Conservation (phyloP, 768 basidiomycete species). For the Hygrocybe coccinea region DNA sequence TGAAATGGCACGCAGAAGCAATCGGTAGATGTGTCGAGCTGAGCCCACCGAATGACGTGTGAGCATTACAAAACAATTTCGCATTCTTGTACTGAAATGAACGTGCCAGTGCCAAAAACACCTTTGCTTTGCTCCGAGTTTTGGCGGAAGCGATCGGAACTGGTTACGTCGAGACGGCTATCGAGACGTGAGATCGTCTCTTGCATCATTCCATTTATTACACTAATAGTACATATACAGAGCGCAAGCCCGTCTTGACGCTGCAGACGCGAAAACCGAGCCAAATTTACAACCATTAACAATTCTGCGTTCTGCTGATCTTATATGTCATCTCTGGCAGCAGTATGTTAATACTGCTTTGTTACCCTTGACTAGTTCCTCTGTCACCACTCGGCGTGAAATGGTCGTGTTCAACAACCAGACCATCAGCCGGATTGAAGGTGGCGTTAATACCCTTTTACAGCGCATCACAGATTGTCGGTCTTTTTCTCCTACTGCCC, state of each 20-base stretch:
- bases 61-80: slow-evolving; percentile 30
- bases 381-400: slow-evolving; percentile 84
- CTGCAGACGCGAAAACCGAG: slow-evolving; percentile 70
- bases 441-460: slow-evolving; percentile 69
- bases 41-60: slow-evolving; percentile 80
- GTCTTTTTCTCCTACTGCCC: slow-evolving; percentile 1
- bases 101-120: slow-evolving; percentile 72
- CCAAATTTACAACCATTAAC: slow-evolving; percentile 67
- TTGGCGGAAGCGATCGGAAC: slow-evolving; percentile 81
- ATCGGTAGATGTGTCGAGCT: slow-evolving; percentile 92
- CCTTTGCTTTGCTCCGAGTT: slow-evolving; percentile 74
- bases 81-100: slow-evolving; percentile 5
- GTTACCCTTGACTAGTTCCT: slow-evolving; percentile 78
- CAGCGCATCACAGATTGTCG: slow-evolving; percentile 79
- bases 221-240: slow-evolving; percentile 37
- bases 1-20: slow-evolving; percentile 97
- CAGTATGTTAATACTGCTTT: slow-evolving; percentile 90
- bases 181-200: slow-evolving; percentile 73
- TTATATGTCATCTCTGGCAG: slow-evolving; percentile 95
- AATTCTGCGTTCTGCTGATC: slow-evolving; percentile 68
- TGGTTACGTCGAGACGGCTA: slow-evolving; percentile 83
- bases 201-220: background rate
- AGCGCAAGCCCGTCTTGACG: slow-evolving; percentile 64
- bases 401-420: slow-evolving; percentile 92
- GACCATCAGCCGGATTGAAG: slow-evolving; percentile 79